Conservation (phyloP, 305 asterid species). For the Fraxinus platypoda region DNA sequence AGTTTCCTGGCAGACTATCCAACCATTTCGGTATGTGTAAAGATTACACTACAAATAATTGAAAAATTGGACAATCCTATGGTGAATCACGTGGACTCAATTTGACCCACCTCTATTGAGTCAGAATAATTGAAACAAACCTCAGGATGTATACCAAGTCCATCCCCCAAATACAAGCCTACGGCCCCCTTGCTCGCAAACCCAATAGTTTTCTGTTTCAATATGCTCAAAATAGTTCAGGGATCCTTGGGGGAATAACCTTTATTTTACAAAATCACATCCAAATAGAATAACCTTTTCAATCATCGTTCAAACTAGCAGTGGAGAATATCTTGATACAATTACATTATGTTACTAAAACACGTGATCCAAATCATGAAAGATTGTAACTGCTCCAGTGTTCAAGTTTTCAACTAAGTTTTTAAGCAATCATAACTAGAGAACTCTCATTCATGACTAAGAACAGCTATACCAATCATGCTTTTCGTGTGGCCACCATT, state of each 20-base stretch:
- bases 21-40: not conserved
- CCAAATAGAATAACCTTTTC: not conserved
- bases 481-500: not conserved
- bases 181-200: not conserved
- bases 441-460: not conserved
- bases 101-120: not conserved
- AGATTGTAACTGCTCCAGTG: not conserved
- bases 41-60: not conserved
- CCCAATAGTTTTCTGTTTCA: not conserved
- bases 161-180: not conserved
- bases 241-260: not conserved
- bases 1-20: not conserved
- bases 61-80: not conserved
- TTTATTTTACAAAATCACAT: not conserved
- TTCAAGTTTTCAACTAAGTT: not conserved
- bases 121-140: not conserved
- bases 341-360: not conserved
- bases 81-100: not conserved
- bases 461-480: not conserved
- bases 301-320: not conserved
- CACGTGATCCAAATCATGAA: not conserved
- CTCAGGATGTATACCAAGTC: not conserved
- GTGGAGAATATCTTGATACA: not conserved
- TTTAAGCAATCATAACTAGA: not conserved
- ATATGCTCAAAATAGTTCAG: not conserved